Evolutionary conservation across 768 basidiomycete species (phyloP).

Genomic region (Suillus lakei): DNA sequence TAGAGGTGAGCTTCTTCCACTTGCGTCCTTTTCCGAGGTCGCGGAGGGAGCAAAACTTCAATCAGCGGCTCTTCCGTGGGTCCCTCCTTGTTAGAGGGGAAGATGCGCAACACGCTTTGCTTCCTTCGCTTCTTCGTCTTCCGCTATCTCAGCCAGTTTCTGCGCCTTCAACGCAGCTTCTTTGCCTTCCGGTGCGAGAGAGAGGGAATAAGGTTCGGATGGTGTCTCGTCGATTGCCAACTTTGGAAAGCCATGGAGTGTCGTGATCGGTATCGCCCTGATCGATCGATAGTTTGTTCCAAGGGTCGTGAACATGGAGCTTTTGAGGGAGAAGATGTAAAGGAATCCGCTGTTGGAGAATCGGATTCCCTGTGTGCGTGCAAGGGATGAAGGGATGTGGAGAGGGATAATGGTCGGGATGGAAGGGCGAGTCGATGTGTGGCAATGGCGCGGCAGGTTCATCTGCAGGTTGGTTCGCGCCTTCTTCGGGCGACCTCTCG

Average conservation of each 20-base stretch:
- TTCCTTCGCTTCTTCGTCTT: constrained; percentile 19
- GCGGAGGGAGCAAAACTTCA: constrained; percentile 35
- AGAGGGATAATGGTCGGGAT: constrained; percentile 40
- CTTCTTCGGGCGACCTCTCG: not conserved
- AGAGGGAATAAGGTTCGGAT: constrained; percentile 37
- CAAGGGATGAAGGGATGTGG: constrained; percentile 50
- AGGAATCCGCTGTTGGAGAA: constrained; percentile 40
- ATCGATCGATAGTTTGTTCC: constrained; percentile 33
- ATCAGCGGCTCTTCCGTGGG: constrained; percentile 32
- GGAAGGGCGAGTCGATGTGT: constrained; percentile 29
- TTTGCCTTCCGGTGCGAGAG: constrained; percentile 5
- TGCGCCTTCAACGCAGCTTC: not conserved
- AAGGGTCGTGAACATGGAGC: constrained; percentile 51
- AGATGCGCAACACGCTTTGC: constrained; percentile 24
- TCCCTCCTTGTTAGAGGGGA: constrained; percentile 20
- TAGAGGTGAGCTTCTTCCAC: constrained; percentile 54
- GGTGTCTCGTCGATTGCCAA: constrained; percentile 25
- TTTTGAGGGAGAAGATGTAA: constrained; percentile 42
- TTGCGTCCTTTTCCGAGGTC: constrained; percentile 21
- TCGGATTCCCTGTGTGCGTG: constrained; percentile 17
- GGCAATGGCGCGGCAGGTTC: not conserved
- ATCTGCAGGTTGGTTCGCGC: not conserved
- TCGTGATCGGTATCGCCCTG: not conserved
- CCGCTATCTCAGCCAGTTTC: constrained; percentile 9
- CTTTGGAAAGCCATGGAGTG: constrained; percentile 32